These are phyloP conservation scores for Fusarium concolor DNA, from an alignment of 2,329 filamentous ascomycete genomes.

Conservation along the genomic window DNA sequence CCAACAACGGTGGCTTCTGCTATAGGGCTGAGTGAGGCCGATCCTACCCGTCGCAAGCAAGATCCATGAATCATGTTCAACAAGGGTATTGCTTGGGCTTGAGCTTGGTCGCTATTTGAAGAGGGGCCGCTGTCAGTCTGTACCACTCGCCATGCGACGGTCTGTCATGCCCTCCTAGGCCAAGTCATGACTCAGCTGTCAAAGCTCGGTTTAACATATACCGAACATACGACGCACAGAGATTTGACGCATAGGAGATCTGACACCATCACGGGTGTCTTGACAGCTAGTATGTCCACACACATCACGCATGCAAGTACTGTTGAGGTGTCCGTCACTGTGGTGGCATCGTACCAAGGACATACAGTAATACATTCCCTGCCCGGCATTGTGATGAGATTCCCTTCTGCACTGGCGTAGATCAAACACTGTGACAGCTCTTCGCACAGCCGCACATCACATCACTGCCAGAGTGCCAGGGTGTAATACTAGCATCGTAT, in stretches of 20 bases:
- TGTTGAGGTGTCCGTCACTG: background rate
- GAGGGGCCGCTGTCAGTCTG: constrained; percentile 32
- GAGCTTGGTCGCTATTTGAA: constrained; percentile 11
- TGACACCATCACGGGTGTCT: constrained; percentile 3
- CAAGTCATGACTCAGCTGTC: constrained; percentile 4
- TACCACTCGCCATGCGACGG: constrained; percentile 19
- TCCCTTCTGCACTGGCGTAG: constrained; percentile 4
- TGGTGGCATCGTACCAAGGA: background rate
- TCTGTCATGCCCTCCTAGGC: constrained; percentile 8
- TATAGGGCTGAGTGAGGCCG: constrained; percentile 36
- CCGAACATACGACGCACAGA: background rate
- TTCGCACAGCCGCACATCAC: constrained; percentile 5
- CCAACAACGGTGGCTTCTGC: constrained; percentile 11
- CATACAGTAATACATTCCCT: constrained; percentile 1
- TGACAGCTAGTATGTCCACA: background rate
- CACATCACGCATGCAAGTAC: background rate
- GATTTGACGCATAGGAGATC: constrained; percentile 6
- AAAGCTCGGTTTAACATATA: background rate
- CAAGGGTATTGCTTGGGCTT: constrained; percentile 19
- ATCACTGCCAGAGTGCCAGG: background rate
- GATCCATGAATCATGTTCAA: constrained; percentile 26
- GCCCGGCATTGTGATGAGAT: background rate
- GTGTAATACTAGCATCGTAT: constrained; percentile 9
- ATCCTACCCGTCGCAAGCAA: constrained; percentile 28
- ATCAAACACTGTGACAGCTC: constrained; percentile 9